phyloP scores from a whole-genome alignment of 2,329 filamentous ascomycete species.

The Colletotrichum sp. region DNA sequence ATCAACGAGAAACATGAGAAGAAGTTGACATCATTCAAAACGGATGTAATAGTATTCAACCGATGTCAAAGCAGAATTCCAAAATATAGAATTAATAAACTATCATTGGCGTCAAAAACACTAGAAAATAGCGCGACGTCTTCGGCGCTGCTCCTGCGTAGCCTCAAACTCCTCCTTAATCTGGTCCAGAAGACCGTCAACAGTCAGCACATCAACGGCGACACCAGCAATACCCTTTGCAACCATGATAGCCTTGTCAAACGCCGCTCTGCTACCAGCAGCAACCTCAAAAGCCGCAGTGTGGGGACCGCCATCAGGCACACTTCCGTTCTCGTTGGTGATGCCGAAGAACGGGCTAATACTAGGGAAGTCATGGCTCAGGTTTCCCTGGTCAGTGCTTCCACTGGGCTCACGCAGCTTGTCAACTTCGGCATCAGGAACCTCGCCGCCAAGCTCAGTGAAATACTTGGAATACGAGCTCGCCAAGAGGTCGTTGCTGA shows the following conservation, averaged over 20 bases:
- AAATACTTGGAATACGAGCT: slow-evolving; percentile 27
- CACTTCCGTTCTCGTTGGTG: slow-evolving; percentile 25
- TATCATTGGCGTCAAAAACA: background rate
- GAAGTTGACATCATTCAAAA: background rate
- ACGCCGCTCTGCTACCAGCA: slow-evolving; percentile 52
- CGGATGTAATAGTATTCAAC: background rate
- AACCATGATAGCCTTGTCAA: slow-evolving; percentile 48
- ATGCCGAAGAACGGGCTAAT: slow-evolving; percentile 32
- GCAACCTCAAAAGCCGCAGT: slow-evolving; percentile 57
- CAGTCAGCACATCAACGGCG: slow-evolving; percentile 50
- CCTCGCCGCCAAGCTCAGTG: slow-evolving; percentile 24
- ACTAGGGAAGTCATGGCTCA: slow-evolving; percentile 31
- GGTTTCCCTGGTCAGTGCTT: slow-evolving; percentile 33
- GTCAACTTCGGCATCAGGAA: slow-evolving; percentile 28
- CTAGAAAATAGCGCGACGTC: background rate
- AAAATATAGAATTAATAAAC: background rate
- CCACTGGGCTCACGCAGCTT: slow-evolving; percentile 26
- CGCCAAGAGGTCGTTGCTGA: slow-evolving; percentile 31
- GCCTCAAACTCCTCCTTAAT: slow-evolving; percentile 41
- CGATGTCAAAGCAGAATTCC: background rate
- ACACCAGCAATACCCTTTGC: slow-evolving; percentile 54
- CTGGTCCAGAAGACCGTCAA: slow-evolving; percentile 43
- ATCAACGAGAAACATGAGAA: background rate
- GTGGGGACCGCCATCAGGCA: slow-evolving; percentile 45
- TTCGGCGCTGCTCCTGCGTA: slow-evolving; percentile 28